Conservation (phyloP, 176 grass and related monocot species). For the Tuctoria greenei region DNA sequence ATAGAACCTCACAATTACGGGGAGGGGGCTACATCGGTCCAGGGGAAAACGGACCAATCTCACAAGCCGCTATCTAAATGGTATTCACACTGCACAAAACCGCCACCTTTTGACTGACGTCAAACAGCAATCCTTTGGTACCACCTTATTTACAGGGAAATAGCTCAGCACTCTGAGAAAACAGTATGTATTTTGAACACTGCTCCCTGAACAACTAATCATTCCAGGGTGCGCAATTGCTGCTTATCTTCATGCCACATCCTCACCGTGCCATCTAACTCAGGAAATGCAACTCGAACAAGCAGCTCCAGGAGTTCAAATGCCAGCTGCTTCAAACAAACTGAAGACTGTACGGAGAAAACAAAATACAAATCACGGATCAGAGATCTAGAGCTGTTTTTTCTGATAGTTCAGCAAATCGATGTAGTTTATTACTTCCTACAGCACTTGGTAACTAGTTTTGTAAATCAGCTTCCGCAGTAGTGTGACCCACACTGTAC, state of each 20-base stretch:
- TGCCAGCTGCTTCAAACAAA: conserved; percentile 92
- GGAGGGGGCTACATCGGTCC: neutral
- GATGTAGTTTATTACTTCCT: neutral
- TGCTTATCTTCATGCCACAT: conserved; percentile 73
- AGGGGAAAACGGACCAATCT: conserved; percentile 14
- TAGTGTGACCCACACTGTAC: conserved; percentile 3
- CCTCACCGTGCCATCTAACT: conserved; percentile 65
- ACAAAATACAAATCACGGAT: neutral
- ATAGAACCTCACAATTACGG: too few species aligned
- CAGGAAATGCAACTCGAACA: conserved; percentile 71
- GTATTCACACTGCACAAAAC: conserved; percentile 49
- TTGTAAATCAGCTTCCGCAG: neutral
- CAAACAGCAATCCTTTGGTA: neutral
- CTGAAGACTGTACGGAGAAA: conserved; percentile 69
- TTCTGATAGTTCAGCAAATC: neutral
- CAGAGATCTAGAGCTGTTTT: neutral
- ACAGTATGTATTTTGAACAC: neutral
- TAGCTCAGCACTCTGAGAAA: neutral
- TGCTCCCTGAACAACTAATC: neutral
- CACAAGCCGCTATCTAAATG: conserved; percentile 26
- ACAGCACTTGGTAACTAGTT: neutral
- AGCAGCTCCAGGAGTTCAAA: conserved; percentile 88
- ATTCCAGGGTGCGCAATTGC: conserved; percentile 19
- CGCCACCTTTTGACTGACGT: neutral
- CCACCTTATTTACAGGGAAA: conserved; percentile 45